Percentiles rank a stretch among this genome's conserved stretches.
phyloP scores from a whole-genome alignment of 1,139 yeast genomes.

The Groenewaldozyma auringiensis region DNA sequence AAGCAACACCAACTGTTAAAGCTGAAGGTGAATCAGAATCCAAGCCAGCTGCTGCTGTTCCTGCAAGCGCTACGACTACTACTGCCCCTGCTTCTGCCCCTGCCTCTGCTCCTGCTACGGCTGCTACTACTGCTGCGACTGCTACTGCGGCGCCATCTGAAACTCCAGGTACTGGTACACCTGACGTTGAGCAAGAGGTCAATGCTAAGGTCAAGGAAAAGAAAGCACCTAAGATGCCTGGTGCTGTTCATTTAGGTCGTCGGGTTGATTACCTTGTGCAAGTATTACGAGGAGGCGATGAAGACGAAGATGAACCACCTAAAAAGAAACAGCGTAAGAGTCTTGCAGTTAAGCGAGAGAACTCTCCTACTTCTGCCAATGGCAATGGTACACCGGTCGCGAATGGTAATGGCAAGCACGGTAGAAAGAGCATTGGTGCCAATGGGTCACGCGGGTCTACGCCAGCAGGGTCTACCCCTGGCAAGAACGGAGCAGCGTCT shows the following conservation, averaged over 20 bases:
- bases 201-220: slow-evolving; percentile 16
- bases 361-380: slow-evolving; percentile 3
- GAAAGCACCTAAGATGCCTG: slow-evolving; percentile 65
- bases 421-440: not conserved
- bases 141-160: slow-evolving; percentile 5
- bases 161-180: slow-evolving; percentile 4
- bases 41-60: slow-evolving; percentile 5
- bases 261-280: slow-evolving; percentile 80
- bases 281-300: slow-evolving; percentile 51
- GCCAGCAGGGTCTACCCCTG: not conserved
- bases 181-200: slow-evolving; percentile 1
- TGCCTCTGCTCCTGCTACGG: slow-evolving; percentile 7
- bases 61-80: too few species aligned
- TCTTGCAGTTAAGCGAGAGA: slow-evolving; percentile 4
- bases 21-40: not conserved
- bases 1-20: slow-evolving; percentile 19
- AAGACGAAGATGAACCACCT: slow-evolving; percentile 25
- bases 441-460: not conserved
- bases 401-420: not conserved
- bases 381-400: not conserved
- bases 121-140: slow-evolving; percentile 1
- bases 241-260: slow-evolving; percentile 89
- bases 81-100: slow-evolving; percentile 23
- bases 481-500: not conserved
- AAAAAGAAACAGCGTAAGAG: slow-evolving; percentile 10